phyloP scores from a whole-genome alignment of 257 asterid genomes.

The Vinca minor region DNA sequence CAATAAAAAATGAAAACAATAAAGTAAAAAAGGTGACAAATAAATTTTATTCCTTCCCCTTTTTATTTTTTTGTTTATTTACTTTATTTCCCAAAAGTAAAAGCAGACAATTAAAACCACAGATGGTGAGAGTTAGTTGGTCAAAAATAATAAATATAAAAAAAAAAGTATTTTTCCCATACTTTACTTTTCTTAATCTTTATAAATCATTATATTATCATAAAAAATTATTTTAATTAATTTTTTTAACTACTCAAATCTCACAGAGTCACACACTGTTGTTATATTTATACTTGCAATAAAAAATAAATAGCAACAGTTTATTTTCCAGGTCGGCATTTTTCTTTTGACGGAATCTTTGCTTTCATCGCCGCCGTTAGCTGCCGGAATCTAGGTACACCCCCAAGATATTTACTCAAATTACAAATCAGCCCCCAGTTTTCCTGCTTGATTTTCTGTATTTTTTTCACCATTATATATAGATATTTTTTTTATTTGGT shows the following conservation, averaged over 20 bases:
- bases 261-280: constrained; percentile 2
- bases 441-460: constrained; percentile 3
- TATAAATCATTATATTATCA: constrained; percentile 4
- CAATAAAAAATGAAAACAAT: neutral
- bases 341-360: constrained; percentile 29
- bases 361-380: constrained; percentile 30
- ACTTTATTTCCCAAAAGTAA: constrained; percentile 2
- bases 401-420: constrained; percentile 15
- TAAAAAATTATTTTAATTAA: neutral
- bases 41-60: neutral
- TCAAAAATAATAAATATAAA: constrained; percentile 6
- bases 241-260: neutral
- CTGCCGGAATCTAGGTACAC: constrained; percentile 32
- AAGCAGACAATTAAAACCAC: constrained; percentile 1
- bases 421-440: constrained; percentile 20
- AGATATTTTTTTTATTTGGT: neutral
- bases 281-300: constrained; percentile 6
- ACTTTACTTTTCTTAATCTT: constrained; percentile 5
- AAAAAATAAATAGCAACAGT: constrained; percentile 18
- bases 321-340: constrained; percentile 26
- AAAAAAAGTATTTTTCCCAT: neutral
- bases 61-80: neutral
- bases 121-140: constrained; percentile 2
- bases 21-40: neutral
- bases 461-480: neutral